These are phyloP conservation scores for Begonia masoniana DNA, from an alignment of 306 rosid genomes.

Conservation along the genomic window DNA sequence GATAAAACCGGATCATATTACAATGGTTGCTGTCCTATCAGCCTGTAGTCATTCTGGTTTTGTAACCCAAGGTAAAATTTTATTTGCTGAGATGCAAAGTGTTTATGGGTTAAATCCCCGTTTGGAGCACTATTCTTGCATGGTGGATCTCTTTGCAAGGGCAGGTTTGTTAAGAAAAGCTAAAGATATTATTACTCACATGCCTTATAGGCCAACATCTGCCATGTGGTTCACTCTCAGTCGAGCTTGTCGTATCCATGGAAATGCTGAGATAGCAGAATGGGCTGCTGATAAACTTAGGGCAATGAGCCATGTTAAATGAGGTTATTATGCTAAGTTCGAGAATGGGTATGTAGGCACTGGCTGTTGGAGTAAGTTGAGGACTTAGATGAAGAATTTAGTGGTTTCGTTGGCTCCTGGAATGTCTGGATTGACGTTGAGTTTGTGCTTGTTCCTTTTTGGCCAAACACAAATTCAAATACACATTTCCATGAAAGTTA, in stretches of 20 bases:
- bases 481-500: too few species aligned
- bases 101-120: conserved; percentile 11
- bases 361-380: too few species aligned
- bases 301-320: too few species aligned
- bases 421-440: too few species aligned
- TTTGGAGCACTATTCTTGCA: conserved; percentile 22
- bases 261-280: conserved; percentile 9
- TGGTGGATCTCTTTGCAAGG: conserved; percentile 22
- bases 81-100: conserved; percentile 12
- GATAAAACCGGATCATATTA: conserved; percentile 11
- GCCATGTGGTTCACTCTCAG: conserved; percentile 17
- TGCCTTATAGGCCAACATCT: conserved; percentile 14
- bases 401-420: too few species aligned
- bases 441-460: too few species aligned
- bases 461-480: too few species aligned
- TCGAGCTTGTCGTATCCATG: conserved; percentile 16
- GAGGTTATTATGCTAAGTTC: too few species aligned
- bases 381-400: too few species aligned
- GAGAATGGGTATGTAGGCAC: too few species aligned
- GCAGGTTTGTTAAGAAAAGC: conserved; percentile 15
- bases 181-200: conserved; percentile 9
- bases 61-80: conserved; percentile 11
- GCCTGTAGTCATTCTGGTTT: conserved; percentile 17
- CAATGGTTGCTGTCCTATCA: conserved; percentile 11
- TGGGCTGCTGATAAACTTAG: too few species aligned